phyloP scores from a whole-genome alignment of 495 filamentous ascomycete species.

The Saxophila tyrrhenica region DNA sequence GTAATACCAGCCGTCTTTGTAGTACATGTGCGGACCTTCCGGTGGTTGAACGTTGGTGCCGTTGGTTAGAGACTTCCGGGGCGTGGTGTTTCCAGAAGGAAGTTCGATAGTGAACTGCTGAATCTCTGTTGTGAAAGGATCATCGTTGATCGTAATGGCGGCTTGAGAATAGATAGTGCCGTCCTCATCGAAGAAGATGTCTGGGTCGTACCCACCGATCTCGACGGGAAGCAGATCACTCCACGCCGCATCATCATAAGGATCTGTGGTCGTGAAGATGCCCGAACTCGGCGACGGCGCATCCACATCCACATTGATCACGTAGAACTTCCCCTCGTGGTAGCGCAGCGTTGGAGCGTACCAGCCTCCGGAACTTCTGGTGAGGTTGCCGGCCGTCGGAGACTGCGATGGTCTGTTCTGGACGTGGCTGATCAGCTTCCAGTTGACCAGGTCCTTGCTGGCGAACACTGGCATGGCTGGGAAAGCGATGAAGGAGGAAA shows the following conservation, averaged over 20 bases:
- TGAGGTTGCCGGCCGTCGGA: conserved; percentile 14
- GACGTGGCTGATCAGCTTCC: conserved; percentile 38
- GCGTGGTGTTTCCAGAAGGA: no score
- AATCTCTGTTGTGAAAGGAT: no score
- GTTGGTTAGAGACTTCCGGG: no score
- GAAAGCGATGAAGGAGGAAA: conserved; percentile 43
- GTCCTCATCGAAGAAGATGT: no score
- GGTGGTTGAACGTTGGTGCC: conserved; percentile 42
- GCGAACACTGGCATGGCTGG: conserved; percentile 44
- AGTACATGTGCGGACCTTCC: conserved; percentile 56
- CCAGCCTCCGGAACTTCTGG: conserved; percentile 13
- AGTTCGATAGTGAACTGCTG: no score
- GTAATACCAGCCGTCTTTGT: conserved; percentile 54
- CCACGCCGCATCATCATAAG: no score
- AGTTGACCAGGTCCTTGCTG: conserved; percentile 41
- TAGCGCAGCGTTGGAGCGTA: conserved; percentile 23
- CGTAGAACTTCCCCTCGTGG: conserved; percentile 23
- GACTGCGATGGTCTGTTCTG: conserved; percentile 19
- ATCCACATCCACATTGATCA: conserved; percentile 12
- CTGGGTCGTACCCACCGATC: no score
- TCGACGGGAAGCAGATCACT: no score
- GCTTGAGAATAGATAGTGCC: no score
- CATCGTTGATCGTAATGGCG: no score
- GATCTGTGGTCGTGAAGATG: no score
- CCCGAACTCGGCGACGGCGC: no score